phyloP scores from a whole-genome alignment of 768 basidiomycete species.

The Gyrodon lividus region DNA sequence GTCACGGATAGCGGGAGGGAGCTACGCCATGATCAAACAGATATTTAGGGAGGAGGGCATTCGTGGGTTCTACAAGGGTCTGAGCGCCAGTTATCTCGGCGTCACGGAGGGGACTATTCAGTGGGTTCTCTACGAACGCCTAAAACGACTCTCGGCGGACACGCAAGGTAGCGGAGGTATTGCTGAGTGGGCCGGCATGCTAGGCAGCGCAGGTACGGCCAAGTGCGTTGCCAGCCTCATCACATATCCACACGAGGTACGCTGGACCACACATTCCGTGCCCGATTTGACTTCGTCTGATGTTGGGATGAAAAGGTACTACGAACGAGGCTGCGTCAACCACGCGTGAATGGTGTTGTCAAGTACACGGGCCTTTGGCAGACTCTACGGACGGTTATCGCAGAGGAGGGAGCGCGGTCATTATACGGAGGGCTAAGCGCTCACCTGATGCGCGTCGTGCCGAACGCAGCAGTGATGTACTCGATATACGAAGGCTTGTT shows the following conservation, averaged over 20 bases:
- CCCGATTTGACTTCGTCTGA: conserved; percentile 1
- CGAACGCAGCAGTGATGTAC: conserved; percentile 97
- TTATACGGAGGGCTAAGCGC: conserved; percentile 92
- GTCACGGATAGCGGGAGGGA: conserved; percentile 46
- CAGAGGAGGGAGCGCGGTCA: conserved; percentile 84
- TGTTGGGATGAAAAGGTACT: conserved; percentile 56
- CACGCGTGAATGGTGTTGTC: conserved; percentile 68
- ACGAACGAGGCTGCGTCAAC: conserved; percentile 90
- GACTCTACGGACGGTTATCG: conserved; percentile 79
- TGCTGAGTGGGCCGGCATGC: conserved; percentile 75
- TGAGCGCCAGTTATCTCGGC: conserved; percentile 93
- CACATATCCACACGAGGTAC: conserved; percentile 97
- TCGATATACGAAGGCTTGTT: conserved; percentile 88
- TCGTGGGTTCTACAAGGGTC: conserved; percentile 89
- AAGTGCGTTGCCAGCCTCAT: conserved; percentile 93
- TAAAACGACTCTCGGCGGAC: conserved; percentile 67
- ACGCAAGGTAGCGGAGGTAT: conserved; percentile 56
- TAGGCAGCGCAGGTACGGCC: conserved; percentile 88
- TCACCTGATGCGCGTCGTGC: conserved; percentile 94
- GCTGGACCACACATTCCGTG: conserved; percentile 18
- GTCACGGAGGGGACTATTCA: conserved; percentile 96
- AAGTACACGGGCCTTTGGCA: conserved; percentile 88
- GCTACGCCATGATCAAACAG: conserved; percentile 60
- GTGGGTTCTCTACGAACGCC: conserved; percentile 93
- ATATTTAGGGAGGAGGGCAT: conserved; percentile 83